Percentiles rank a stretch among this genome's conserved stretches.
phyloP scores from a whole-genome alignment of 768 basidiomycete genomes.

The Galerina sulciceps region DNA sequence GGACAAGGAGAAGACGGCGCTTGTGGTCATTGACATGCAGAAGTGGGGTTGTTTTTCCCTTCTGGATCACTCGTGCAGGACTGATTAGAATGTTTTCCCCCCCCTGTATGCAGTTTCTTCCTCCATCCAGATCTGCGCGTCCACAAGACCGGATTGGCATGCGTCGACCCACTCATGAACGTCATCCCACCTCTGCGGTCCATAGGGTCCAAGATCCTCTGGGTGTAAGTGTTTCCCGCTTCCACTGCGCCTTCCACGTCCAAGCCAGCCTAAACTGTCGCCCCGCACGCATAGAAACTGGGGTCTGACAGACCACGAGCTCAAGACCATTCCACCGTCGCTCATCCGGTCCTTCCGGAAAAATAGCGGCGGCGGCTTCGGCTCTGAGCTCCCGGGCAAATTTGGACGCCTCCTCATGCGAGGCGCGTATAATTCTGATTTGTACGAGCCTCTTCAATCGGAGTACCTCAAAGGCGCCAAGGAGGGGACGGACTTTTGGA shows the following conservation, averaged over 20 bases:
- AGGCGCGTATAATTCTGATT: slow-evolving; percentile 56
- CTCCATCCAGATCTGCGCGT: slow-evolving; percentile 61
- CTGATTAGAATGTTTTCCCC: neutral
- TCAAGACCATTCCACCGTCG: slow-evolving; percentile 63
- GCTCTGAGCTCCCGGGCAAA: slow-evolving; percentile 52
- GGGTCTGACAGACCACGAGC: slow-evolving; percentile 70
- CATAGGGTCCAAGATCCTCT: slow-evolving; percentile 60
- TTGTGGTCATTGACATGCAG: slow-evolving; percentile 77
- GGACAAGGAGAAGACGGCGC: slow-evolving; percentile 51
- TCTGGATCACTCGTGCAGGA: neutral
- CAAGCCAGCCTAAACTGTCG: neutral
- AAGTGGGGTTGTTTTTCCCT: slow-evolving; percentile 44
- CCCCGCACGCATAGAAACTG: slow-evolving; percentile 52
- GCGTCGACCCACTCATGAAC: slow-evolving; percentile 57
- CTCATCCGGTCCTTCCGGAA: slow-evolving; percentile 59
- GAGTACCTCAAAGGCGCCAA: slow-evolving; percentile 56
- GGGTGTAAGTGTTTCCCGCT: slow-evolving; percentile 52
- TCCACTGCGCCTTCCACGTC: neutral
- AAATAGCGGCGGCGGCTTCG: slow-evolving; percentile 53
- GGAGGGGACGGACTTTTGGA: slow-evolving; percentile 68
- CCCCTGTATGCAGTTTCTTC: slow-evolving; percentile 51
- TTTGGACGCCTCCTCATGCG: slow-evolving; percentile 67
- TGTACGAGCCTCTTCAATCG: slow-evolving; percentile 66
- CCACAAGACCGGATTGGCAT: slow-evolving; percentile 59
- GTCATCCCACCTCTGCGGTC: slow-evolving; percentile 51